phyloP scores from a whole-genome alignment of 495 filamentous ascomycete genomes.

The Neurospora sp. region DNA sequence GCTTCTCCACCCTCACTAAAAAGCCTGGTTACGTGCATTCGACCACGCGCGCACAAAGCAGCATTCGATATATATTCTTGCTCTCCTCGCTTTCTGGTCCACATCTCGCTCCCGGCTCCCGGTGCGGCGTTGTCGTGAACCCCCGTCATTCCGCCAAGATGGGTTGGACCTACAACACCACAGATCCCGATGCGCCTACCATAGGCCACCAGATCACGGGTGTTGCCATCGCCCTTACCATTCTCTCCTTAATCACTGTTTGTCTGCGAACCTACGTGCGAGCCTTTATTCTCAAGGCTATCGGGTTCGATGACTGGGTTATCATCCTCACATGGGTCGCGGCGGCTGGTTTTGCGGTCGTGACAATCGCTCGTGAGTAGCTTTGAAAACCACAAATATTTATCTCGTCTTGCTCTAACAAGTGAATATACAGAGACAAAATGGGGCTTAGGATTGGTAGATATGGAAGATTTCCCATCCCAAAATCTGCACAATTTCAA shows the following conservation, averaged over 20 bases:
- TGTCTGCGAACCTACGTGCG: slow-evolving; percentile 29
- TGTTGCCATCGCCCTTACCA: slow-evolving; percentile 21
- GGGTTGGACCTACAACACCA: slow-evolving; percentile 34
- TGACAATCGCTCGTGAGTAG: slow-evolving; percentile 22
- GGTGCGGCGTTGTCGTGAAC: background rate
- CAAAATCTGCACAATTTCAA: slow-evolving; percentile 30
- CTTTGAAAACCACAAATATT: background rate
- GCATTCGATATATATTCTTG: background rate
- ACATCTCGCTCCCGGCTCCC: background rate
- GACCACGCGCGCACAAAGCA: background rate
- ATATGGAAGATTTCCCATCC: slow-evolving; percentile 21
- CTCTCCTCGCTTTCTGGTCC: background rate
- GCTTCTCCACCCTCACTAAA: background rate
- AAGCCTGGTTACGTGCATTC: background rate
- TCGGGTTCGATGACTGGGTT: slow-evolving; percentile 29
- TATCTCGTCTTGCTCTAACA: background rate
- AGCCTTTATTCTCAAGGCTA: slow-evolving; percentile 21
- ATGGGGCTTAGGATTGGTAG: slow-evolving; percentile 30
- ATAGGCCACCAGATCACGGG: slow-evolving; percentile 25
- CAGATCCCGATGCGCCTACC: slow-evolving; percentile 25
- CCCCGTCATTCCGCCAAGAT: slow-evolving; percentile 11
- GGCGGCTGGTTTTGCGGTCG: slow-evolving; percentile 17
- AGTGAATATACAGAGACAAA: slow-evolving; percentile 22
- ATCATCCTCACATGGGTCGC: slow-evolving; percentile 28
- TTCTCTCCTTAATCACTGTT: slow-evolving; percentile 26